These are phyloP conservation scores for Crithidia sp. DNA, from an alignment of 208 protist genomes.

Conservation along the genomic window DNA sequence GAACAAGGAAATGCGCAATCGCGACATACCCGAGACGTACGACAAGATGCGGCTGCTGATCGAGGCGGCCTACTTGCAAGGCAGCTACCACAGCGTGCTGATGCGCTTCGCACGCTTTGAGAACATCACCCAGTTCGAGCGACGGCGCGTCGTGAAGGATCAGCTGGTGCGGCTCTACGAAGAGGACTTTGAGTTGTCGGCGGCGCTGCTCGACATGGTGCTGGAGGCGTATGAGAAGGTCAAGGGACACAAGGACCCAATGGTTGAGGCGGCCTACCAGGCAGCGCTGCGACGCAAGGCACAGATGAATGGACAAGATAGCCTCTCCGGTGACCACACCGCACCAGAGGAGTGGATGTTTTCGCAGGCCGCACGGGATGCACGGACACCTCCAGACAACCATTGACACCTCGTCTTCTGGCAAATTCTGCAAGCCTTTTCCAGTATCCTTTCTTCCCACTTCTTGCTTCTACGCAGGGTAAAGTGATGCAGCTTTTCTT, in stretches of 20 bases:
- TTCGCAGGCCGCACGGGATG: conserved; percentile 40
- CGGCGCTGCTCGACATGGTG: conserved; percentile 67
- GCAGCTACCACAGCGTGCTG: conserved; percentile 57
- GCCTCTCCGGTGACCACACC: conserved; percentile 20
- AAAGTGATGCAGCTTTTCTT: neutral
- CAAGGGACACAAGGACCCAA: conserved; percentile 41
- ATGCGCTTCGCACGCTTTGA: conserved; percentile 73
- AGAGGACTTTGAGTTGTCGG: conserved; percentile 65
- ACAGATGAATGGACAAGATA: conserved; percentile 19
- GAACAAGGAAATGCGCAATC: conserved; percentile 61
- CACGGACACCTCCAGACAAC: conserved; percentile 23
- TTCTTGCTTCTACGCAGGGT: neutral
- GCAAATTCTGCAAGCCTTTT: neutral
- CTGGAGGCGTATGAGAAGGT: conserved; percentile 55
- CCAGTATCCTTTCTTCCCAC: conserved; percentile 4
- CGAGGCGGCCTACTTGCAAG: conserved; percentile 60
- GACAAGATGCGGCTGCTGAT: conserved; percentile 78
- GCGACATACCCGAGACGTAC: conserved; percentile 64
- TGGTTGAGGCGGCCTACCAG: conserved; percentile 56
- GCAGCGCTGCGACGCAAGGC: conserved; percentile 50
- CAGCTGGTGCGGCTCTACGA: conserved; percentile 50
- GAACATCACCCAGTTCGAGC: conserved; percentile 67
- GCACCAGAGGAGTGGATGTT: conserved; percentile 69
- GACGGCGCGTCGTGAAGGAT: conserved; percentile 44
- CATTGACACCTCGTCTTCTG: conserved; percentile 11